Base-by-base conservation (phyloP, 768 basidiomycete species). In the Lentinus tigrinus region DNA sequence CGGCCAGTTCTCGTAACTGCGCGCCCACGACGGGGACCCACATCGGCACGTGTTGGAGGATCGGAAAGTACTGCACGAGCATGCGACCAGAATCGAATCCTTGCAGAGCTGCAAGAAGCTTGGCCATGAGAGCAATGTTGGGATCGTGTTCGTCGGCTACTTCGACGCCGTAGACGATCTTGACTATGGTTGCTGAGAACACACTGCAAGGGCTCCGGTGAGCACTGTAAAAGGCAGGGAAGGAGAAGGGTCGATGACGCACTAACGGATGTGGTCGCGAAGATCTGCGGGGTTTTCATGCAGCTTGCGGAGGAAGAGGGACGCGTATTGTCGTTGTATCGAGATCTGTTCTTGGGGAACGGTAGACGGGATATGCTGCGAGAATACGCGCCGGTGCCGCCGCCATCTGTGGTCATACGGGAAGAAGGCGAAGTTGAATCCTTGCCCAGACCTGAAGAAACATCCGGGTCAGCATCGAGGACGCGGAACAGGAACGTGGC, bases 151-250 rank as follows among this genome's bases (percentile, higher is more conserved):
- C 49, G 17, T 37, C 46, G 28, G 47, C 46, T 17, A 66, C 53
- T 16, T 57, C 54, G 50, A 65, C 52, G 26, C 65, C 65, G 40
- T 66, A 66, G 5, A 52, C 57, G 10, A 64, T 42, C 49, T 46
- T 52, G 52, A 66, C 39, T 19, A 66, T 66, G 11, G 60, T 42
- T 9, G 56, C 52, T 6, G 56, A 61, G 47, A 58, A 47, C 28
- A 36, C 47, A 37, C 66, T 65, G 23, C 19, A 6, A 17, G 38
- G 10, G 31, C 31, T 31, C n/a, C n/a, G 31, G 7, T 31, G 7
- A 31, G 31, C 31, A 31, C 31, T 6, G 31, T 11, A 11, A 11
- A 31, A 7, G 11, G 7, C 6, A 31, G 31, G 31, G 31, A 31
- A 31, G 6, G 31, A 21, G 43, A 9, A 38, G 8, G n/a, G n/a